Base-by-base conservation (phyloP, 108 stramenopile species). In the Hondaea fermentalgiana region DNA sequence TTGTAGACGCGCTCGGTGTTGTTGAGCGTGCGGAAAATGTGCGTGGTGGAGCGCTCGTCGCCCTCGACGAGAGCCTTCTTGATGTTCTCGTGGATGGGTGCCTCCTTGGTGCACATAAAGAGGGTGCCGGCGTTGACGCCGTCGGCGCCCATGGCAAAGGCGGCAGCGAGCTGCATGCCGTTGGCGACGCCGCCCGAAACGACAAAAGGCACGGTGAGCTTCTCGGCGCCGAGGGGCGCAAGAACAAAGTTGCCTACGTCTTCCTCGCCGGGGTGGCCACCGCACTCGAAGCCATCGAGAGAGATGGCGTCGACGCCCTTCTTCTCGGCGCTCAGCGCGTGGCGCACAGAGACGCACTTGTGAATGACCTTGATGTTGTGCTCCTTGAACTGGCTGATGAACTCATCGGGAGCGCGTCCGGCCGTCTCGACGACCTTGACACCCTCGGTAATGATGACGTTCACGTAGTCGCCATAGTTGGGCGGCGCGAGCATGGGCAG, bases 181-280 rank as follows among this genome's bases (percentile, higher is more conserved):
- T 72, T 90, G 42, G 87, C 91, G 17, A 92, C 91, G 29, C 92
- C 92, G n/a, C 92, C 92, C 6, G 88, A 89, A 72, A 89, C 89
- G 25, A 93, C 87, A 44, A 89, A 93, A 0, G 93, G 93, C 12
- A 57, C 59, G 43, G 49, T 91, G n/a, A 93, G 59, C 16, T 88
- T 90, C 87, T 76, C n/a, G 10, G 89, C 89, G 29, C 93, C 93
- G 43, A 87, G 57, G 53, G 93, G 91, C 58, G 90, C 91, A 14
- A 93, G 64, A 0, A 93, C 93, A 87, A 90, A 93, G 72, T 93
- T 93, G 44, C 91, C 93, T 16, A 93, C 59, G 88, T 93, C 91
- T 21, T 87, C 91, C 49, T 93, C 93, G 25, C 93, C 93, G 0
- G 93, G 93, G 89, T 93, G 93, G n/a, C 76, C 76, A 35, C 49